Evolutionary conservation across 768 basidiomycete genomes (phyloP), one percentile per base, ranked within the genome.

Genomic region (Termitomyces sp.): DNA sequence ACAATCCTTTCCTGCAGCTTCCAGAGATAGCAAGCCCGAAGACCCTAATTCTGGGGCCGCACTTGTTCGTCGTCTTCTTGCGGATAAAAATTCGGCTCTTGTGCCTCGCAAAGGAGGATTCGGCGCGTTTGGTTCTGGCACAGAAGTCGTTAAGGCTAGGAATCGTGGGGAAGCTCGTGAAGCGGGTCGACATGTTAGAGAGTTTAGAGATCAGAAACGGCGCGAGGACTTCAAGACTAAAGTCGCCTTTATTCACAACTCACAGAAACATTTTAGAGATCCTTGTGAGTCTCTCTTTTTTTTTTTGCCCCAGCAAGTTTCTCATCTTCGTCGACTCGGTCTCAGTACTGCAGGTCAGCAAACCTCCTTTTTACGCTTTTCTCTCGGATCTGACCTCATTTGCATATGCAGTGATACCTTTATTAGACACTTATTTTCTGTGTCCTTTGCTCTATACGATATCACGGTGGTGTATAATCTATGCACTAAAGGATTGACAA

Each of bases 111-210:
- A 81, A 66, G 95, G 92, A 40, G 95, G 92, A 1, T 93, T 87
- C 63, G 95, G 96, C 28, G 93, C 92, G 2, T 95, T 81, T 68
- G 96, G 96, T 2, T 76, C 76, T 11, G 94, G 93, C 1, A 88
- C 84, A 8, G 85, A 93, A 36, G 90, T 95, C 11, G 84, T 98
- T 63, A 92, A 89, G 72, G 96, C 94, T 22, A 82, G 94, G 55
- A 98, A 98, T 77, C 83, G 82, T n/a, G 97, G 97, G 2, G 96
- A 98, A 76, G 97, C 97, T 15, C 84, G 84, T 65, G 90, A 98
- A 73, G 96, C 96, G 22, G 93, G 89, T 15, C 83, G 92, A 50
- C 92, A 96, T 74, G 83, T 92, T 1, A 80, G 87, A 58, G 90
- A 94, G 69, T 91, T 90, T 77, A 81, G 90, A 63, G 96, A 97